Evolutionary conservation across 306 rosid genomes (phyloP), one percentile per base, ranked within the genome.

Genomic region (Lithocarpus polystachyus): DNA sequence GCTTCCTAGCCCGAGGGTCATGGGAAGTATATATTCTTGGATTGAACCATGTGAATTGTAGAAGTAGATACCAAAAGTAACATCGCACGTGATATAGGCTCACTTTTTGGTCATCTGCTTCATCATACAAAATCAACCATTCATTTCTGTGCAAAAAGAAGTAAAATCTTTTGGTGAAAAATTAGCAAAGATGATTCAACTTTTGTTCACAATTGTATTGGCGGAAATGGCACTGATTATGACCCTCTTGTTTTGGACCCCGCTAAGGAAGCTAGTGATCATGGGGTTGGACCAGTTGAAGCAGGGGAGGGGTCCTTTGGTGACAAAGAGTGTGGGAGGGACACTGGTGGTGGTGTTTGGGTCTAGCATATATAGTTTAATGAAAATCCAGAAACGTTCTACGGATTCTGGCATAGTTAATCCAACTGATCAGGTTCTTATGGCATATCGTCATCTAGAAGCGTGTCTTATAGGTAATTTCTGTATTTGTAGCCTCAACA

Each of bases 371-470:
- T 86, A 78, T 57, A 76, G 75, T 10, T 71, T 85, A 9, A 56
- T 77, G 54, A 67, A 51, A 56, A 65, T 86, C 31, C 85, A 80
- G 20, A 84, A 84, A 28, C 91, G 89, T 68, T 79, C 84, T 3
- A 53, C 54, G 29, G 92, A 85, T 22, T 52, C 75, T 0, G 45
- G 45, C 45, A 40, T 40, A 8, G 55, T 87, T 12, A 86, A 85
- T 75, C 90, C 93, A 19, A 89, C 93, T 10, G 95, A 92, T 22
- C 93, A 90, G 74, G 86, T 90, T 87, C 68, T 90, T 18, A 78
- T 80, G 82, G 85, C 84, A 54, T 70, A 79, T 22, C 82, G 79
- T 73, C 83, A 86, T 61, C 57, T 89, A 45, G 93, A 90, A 82
- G 95, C 89, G n/a, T 80, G 88, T 87, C 83, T 89, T 24, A 75